phyloP scores from a whole-genome alignment of 2,329 filamentous ascomycete species.

The Ceratocystis variospora region DNA sequence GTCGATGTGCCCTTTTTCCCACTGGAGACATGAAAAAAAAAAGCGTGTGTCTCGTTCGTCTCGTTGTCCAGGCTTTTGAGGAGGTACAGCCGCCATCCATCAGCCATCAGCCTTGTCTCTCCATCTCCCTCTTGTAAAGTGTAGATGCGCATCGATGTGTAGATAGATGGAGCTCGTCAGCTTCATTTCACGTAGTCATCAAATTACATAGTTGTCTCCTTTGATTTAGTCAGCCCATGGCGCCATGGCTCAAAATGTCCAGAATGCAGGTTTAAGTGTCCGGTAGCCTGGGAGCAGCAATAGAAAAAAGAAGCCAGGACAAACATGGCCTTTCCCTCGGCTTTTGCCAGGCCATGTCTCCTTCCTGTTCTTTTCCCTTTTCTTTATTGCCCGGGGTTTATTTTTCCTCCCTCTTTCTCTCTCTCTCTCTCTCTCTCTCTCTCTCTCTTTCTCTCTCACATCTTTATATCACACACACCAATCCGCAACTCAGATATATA shows the following conservation, averaged over 20 bases:
- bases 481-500: too few relatives aligned
- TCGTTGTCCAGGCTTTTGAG: too few relatives aligned
- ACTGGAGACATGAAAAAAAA: too few relatives aligned
- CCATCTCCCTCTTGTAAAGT: too few relatives aligned
- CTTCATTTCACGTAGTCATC: too few relatives aligned
- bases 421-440: neutral
- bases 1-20: neutral
- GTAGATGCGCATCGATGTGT: too few relatives aligned
- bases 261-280: constrained; percentile 19
- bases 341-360: neutral
- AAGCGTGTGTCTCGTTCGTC: too few relatives aligned
- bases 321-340: neutral
- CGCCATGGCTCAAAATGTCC: constrained; percentile 18
- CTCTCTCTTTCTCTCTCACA: neutral
- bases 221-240: constrained; percentile 9
- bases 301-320: neutral
- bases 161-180: too few relatives aligned
- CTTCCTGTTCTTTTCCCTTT: constrained; percentile 6
- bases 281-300: constrained; percentile 12
- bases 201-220: neutral
- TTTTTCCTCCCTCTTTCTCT: neutral
- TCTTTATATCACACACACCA: neutral
- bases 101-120: too few relatives aligned
- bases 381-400: neutral
- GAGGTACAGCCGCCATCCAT: too few relatives aligned